Evolutionary conservation across 2,329 filamentous ascomycete genomes (phyloP).

Genomic region (Paracoccidioides lutzii): DNA sequence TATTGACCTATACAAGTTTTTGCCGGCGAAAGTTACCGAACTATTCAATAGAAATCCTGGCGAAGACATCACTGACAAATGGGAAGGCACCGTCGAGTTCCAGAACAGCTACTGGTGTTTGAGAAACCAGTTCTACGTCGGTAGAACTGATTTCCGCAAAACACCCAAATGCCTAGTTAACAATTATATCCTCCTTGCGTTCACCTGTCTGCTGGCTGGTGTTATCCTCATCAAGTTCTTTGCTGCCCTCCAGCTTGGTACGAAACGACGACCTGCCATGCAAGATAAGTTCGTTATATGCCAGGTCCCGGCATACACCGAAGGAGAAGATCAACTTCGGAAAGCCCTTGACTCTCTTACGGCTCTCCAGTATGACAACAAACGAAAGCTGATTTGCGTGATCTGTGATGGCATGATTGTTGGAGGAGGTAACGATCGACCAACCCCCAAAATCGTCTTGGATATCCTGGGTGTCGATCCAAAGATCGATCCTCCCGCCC

Average conservation of each 20-base stretch:
- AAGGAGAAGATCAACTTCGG: constrained; percentile 87
- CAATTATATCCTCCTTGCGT: constrained; percentile 78
- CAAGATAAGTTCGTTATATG: constrained; percentile 99
- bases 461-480: constrained; percentile 96
- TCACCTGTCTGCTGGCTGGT: constrained; percentile 67
- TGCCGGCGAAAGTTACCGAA: constrained; percentile 54
- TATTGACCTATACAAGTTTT: constrained; percentile 50
- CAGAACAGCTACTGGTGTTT: constrained; percentile 65
- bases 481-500: constrained; percentile 84
- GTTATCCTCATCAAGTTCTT: constrained; percentile 84
- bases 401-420: constrained; percentile 97
- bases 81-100: constrained; percentile 42
- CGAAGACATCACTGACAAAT: constrained; percentile 57
- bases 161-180: constrained; percentile 68
- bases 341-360: constrained; percentile 92
- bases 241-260: constrained; percentile 82
- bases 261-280: constrained; percentile 73
- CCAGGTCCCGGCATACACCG: constrained; percentile 93
- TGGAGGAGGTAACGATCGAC: constrained; percentile 87
- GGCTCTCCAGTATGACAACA: constrained; percentile 92
- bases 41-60: constrained; percentile 66
- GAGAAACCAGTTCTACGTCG: constrained; percentile 69
- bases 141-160: constrained; percentile 72
- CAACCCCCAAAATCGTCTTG: constrained; percentile 92
- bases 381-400: constrained; percentile 89